phyloP scores from a whole-genome alignment of 306 rosid species.

The Quercus suber region DNA sequence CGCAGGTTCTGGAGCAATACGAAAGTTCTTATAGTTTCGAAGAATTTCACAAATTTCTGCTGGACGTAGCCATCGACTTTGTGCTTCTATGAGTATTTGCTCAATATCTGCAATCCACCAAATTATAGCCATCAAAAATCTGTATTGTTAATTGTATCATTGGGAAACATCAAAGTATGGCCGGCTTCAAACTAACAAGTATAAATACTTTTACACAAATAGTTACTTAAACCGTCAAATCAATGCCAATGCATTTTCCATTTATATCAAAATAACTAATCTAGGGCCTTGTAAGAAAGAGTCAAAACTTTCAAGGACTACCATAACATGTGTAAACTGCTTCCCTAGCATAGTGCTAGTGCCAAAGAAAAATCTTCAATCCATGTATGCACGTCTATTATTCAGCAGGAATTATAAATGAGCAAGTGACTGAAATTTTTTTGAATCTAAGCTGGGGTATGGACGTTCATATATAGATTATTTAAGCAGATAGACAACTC shows the following conservation, averaged over 20 bases:
- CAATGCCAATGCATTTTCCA: background rate
- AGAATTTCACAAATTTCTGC: constrained; percentile 89
- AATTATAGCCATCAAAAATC: constrained; percentile 17
- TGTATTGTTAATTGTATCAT: background rate
- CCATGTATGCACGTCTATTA: background rate
- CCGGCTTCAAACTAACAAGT: background rate
- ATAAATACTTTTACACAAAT: background rate
- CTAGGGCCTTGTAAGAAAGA: background rate
- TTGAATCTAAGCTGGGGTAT: background rate
- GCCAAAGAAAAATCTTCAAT: background rate
- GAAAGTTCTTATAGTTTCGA: constrained; percentile 45
- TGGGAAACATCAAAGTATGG: background rate
- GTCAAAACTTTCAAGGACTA: background rate
- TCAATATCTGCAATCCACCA: constrained; percentile 51
- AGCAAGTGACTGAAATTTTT: background rate
- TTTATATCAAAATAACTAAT: background rate
- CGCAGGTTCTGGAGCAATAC: constrained; percentile 64
- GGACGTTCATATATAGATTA: background rate
- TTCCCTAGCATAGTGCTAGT: background rate
- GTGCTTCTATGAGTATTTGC: constrained; percentile 67
- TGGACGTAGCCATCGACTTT: constrained; percentile 87
- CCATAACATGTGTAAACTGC: background rate
- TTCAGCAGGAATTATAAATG: background rate
- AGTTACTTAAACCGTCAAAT: background rate
- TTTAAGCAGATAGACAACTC: background rate